A percentile compares a stretch with the other conserved stretches of the same genome.
Evolutionary conservation across 164 flowering plant genomes (phyloP).

Genomic region (Liriodendron chinense): DNA sequence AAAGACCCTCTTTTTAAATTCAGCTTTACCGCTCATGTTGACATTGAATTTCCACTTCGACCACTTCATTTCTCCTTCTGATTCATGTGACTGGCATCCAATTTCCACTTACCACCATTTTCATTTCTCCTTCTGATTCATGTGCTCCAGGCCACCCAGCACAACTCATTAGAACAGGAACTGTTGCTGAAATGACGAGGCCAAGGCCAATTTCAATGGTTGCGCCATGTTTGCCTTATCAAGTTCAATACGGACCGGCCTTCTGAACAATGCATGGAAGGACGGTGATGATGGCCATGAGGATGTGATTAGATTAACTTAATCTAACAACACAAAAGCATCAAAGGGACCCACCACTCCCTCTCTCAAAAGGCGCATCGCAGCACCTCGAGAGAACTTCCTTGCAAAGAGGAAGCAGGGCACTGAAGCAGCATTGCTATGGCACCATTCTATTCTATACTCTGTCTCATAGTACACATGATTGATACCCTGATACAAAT

Average conservation of each 20-base stretch:
- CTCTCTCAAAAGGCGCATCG: conserved; percentile 75
- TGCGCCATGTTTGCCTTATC: no score
- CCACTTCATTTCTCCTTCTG: no score
- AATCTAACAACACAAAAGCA: conserved; percentile 21
- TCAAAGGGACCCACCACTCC: conserved; percentile 48
- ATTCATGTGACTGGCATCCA: no score
- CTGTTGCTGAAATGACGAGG: no score
- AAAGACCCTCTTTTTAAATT: no score
- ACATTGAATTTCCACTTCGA: no score
- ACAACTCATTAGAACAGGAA: no score
- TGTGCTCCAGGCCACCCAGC: no score
- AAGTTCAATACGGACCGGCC: not conserved
- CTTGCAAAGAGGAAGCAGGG: conserved; percentile 87
- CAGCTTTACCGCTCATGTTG: no score
- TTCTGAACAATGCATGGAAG: not conserved
- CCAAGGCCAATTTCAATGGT: no score
- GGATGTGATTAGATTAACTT: not conserved
- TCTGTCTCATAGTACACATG: conserved; percentile 80
- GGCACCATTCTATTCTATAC: conserved; percentile 88
- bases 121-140: no score
- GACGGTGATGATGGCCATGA: not conserved
- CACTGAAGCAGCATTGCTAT: conserved; percentile 42
- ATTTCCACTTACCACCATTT: no score
- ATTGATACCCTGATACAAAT: conserved; percentile 54
- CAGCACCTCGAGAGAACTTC: conserved; percentile 83